Evolutionary conservation across 139 green algal genomes (phyloP).

Genomic region (Picochlorum sp.): DNA sequence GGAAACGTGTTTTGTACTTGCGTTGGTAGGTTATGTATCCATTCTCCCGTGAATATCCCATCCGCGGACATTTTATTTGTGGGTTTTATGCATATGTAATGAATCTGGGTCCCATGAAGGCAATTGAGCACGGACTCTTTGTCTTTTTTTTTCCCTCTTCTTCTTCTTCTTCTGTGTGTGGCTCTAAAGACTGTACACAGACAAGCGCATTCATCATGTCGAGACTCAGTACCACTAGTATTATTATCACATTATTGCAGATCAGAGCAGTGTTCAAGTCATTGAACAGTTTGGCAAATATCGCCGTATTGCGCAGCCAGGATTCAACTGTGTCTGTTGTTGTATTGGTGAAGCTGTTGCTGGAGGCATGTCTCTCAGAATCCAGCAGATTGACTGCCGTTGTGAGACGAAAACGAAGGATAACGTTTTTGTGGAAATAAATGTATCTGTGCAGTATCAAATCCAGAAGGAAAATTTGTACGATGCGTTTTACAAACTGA

Average conservation of each 20-base stretch:
- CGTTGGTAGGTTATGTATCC: neutral
- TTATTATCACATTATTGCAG: neutral
- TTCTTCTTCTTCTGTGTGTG: neutral
- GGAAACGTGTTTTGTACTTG: conserved; percentile 4
- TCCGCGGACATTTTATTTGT: too few relatives aligned
- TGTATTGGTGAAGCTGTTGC: conserved; percentile 39
- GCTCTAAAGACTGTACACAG: neutral
- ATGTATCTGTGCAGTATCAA: conserved; percentile 73
- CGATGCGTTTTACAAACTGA: conserved; percentile 79
- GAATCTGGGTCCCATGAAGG: too few relatives aligned
- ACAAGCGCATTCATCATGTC: too few relatives aligned
- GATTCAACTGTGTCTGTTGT: conserved; percentile 53
- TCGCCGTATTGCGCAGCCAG: conserved; percentile 28
- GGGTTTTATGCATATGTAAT: too few relatives aligned
- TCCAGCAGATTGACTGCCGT: conserved; percentile 45
- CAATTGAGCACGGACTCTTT: too few relatives aligned
- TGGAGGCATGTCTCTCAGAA: conserved; percentile 46
- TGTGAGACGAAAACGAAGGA: conserved; percentile 78
- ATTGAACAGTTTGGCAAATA: conserved; percentile 43
- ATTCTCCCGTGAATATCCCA: too few relatives aligned
- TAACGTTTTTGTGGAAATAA: conserved; percentile 67
- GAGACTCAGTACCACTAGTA: too few relatives aligned
- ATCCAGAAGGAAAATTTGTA: conserved; percentile 48
- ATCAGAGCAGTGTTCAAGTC: conserved; percentile 26
- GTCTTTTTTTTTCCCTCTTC: neutral